Conservation (phyloP, 139 green algal species). For the Volvox reticuliferus region DNA sequence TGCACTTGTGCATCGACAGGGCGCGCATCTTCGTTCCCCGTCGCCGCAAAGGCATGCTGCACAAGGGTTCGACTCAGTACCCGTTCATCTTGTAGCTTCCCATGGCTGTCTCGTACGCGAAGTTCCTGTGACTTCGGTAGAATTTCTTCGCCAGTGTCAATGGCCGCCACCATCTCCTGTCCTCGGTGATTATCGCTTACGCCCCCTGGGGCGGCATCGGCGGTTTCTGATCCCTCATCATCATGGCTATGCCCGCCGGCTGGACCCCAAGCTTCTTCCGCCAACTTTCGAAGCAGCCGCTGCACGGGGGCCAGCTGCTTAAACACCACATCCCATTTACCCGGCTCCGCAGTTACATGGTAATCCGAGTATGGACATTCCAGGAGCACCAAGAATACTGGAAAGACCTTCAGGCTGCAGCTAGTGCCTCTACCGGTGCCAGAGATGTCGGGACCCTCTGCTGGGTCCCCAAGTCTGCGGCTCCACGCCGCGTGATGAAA, state of each 20-base stretch:
- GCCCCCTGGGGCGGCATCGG: neutral
- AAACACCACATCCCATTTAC: conserved; percentile 34
- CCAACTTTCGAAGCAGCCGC: neutral
- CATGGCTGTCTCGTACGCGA: too few relatives aligned
- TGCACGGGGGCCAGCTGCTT: neutral
- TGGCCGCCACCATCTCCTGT: too few relatives aligned
- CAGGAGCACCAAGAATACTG: conserved; percentile 22
- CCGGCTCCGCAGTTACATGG: conserved; percentile 33
- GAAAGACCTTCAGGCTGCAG: neutral
- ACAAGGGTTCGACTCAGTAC: neutral
- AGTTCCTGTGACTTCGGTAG: too few relatives aligned
- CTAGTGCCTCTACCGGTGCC: neutral
- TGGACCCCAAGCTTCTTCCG: conserved; percentile 2
- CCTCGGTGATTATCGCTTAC: too few relatives aligned
- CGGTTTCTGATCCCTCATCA: neutral
- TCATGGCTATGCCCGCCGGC: neutral
- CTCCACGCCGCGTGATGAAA: neutral
- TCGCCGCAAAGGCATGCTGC: neutral
- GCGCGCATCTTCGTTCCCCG: neutral
- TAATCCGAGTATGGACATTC: neutral
- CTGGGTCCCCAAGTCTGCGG: neutral
- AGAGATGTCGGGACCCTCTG: too few relatives aligned
- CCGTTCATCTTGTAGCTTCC: too few relatives aligned
- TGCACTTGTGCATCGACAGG: neutral
- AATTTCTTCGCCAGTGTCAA: too few relatives aligned